Conservation (phyloP, 345 rosid genomes). For the Dipteronia dyeriana region DNA sequence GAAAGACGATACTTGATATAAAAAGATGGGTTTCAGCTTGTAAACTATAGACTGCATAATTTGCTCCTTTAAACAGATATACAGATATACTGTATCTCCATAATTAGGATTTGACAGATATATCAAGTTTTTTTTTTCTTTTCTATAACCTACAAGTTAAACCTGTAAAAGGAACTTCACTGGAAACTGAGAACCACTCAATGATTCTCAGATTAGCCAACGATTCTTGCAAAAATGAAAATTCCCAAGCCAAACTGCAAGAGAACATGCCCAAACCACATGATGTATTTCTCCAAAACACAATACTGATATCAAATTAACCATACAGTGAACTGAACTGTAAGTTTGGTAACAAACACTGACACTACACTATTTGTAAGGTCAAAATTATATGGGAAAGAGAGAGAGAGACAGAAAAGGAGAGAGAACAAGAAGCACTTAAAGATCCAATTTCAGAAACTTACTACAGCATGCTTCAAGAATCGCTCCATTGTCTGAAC, state of each 20-base stretch:
- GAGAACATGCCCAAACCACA: neutral
- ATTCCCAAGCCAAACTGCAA: slow-evolving; percentile 13
- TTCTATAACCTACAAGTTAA: neutral
- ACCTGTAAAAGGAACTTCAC: neutral
- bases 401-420: neutral
- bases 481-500: slow-evolving; percentile 59
- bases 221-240: neutral
- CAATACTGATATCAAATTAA: neutral
- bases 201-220: neutral
- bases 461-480: slow-evolving; percentile 34
- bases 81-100: neutral
- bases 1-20: neutral
- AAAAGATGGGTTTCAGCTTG: neutral
- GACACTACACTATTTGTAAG: neutral
- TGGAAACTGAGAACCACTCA: neutral
- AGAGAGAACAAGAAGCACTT: neutral
- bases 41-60: neutral
- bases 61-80: neutral
- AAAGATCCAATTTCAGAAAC: slow-evolving; percentile 7
- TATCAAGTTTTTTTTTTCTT: neutral
- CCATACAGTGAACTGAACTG: neutral
- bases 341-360: neutral
- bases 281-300: neutral
- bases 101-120: neutral
- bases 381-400: neutral